These are phyloP conservation scores for Alternaria atra DNA, from an alignment of 2,329 filamentous ascomycete species.

Conservation along the genomic window DNA sequence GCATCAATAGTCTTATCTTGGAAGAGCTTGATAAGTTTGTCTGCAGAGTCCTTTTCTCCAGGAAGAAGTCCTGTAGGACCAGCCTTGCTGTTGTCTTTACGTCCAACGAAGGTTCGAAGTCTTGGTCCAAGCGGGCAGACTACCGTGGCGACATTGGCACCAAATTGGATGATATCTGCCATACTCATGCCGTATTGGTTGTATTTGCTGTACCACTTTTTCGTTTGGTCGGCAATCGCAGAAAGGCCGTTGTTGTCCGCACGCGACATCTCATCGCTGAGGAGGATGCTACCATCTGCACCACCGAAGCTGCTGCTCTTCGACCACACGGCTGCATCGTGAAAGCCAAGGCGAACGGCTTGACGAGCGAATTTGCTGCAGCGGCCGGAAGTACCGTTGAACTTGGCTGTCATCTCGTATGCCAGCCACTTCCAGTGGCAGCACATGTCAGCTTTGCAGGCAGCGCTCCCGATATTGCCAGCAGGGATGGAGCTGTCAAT, in stretches of 20 bases:
- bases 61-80: conserved; percentile 48
- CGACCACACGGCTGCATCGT: conserved; percentile 47
- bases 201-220: conserved; percentile 45
- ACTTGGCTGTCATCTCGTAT: conserved; percentile 46
- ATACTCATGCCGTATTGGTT: conserved; percentile 47
- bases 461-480: conserved; percentile 42
- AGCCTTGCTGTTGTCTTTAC: conserved; percentile 48
- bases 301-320: conserved; percentile 40
- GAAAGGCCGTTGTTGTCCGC: conserved; percentile 42
- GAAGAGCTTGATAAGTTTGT: conserved; percentile 49
- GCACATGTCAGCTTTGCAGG: conserved; percentile 47
- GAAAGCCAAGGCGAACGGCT: conserved; percentile 46
- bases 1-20: conserved; percentile 51
- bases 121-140: conserved; percentile 53
- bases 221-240: conserved; percentile 41
- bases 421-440: conserved; percentile 50
- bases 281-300: conserved; percentile 46
- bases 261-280: conserved; percentile 41
- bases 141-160: conserved; percentile 50
- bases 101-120: conserved; percentile 49
- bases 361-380: conserved; percentile 45
- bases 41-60: conserved; percentile 42
- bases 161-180: conserved; percentile 53
- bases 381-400: conserved; percentile 46
- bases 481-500: conserved; percentile 37